Conservation (phyloP, 345 rosid genomes). For the Rhodomyrtus tomentosa region DNA sequence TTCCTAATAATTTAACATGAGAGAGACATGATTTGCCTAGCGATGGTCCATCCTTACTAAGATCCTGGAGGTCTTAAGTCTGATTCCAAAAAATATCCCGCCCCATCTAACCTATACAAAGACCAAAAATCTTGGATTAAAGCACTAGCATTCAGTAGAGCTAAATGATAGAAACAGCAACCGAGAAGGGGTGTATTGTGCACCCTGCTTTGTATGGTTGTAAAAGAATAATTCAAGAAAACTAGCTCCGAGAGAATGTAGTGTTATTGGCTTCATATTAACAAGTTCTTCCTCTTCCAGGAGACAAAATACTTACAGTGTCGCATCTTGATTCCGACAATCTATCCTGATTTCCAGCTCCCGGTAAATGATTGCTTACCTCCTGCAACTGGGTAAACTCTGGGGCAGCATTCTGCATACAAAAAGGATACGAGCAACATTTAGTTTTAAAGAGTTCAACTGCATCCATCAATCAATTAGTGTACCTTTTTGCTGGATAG, state of each 20-base stretch:
- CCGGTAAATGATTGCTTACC: constrained; percentile 14
- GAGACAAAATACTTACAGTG: constrained; percentile 7
- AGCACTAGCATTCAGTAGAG: not conserved
- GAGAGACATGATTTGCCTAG: not conserved
- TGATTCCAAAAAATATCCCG: not conserved
- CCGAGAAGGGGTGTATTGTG: not conserved
- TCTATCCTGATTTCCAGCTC: constrained; percentile 8
- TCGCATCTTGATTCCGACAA: constrained; percentile 10
- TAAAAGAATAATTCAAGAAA: not conserved
- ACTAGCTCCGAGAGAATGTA: not conserved
- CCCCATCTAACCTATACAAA: not conserved
- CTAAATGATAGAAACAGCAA: not conserved
- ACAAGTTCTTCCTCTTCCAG: not conserved
- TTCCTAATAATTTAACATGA: not conserved
- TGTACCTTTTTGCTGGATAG: constrained; percentile 46
- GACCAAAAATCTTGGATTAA: not conserved
- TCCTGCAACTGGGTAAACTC: constrained; percentile 14
- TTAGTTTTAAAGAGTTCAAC: not conserved
- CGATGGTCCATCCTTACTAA: not conserved
- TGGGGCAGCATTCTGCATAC: constrained; percentile 21
- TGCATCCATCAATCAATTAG: not conserved
- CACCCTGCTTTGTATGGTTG: not conserved
- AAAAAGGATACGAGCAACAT: not conserved
- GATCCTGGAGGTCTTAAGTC: not conserved
- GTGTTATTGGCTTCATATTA: not conserved